Percentiles rank a stretch among this genome's conserved stretches.
These are phyloP conservation scores for Alternaria sp. DNA, from an alignment of 2,329 filamentous ascomycete species.

Conservation along the genomic window DNA sequence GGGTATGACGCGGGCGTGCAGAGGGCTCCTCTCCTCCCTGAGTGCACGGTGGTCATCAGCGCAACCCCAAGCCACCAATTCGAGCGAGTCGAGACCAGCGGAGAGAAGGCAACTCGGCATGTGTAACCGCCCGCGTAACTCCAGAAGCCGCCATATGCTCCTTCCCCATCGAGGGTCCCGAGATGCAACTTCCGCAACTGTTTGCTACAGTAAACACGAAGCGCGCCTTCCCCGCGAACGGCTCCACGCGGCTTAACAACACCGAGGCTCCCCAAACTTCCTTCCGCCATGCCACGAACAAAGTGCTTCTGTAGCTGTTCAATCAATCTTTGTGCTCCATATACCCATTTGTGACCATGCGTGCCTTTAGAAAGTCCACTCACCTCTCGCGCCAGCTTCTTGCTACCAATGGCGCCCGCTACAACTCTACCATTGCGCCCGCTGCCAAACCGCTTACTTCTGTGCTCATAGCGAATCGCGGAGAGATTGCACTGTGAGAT, in stretches of 20 bases:
- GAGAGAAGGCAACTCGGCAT: background rate
- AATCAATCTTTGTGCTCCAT: conserved; percentile 18
- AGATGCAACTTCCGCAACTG: conserved; percentile 2
- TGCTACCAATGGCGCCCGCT: conserved; percentile 37
- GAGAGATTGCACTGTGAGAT: conserved; percentile 83
- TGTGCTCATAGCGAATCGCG: conserved; percentile 93
- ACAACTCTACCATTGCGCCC: conserved; percentile 39
- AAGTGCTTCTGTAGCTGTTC: conserved; percentile 25
- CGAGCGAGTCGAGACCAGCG: background rate
- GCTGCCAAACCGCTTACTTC: conserved; percentile 64
- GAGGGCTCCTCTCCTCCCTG: background rate
- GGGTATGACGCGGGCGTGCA: conserved; percentile 14
- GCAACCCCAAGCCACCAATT: conserved; percentile 1
- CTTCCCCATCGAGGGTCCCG: conserved; percentile 7
- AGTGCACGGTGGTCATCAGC: conserved; percentile 17
- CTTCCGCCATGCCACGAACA: conserved; percentile 14
- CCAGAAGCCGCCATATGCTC: background rate
- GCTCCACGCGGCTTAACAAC: conserved; percentile 31
- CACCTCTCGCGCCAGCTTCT: conserved; percentile 46
- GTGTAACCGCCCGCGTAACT: background rate
- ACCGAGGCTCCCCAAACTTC: conserved; percentile 33
- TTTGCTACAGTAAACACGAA: conserved; percentile 22
- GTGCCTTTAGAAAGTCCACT: conserved; percentile 43
- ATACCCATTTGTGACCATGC: conserved; percentile 37
- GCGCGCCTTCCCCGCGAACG: conserved; percentile 30